These are phyloP conservation scores for Colletotrichum horii DNA, from an alignment of 2,329 filamentous ascomycete species.

Conservation along the genomic window DNA sequence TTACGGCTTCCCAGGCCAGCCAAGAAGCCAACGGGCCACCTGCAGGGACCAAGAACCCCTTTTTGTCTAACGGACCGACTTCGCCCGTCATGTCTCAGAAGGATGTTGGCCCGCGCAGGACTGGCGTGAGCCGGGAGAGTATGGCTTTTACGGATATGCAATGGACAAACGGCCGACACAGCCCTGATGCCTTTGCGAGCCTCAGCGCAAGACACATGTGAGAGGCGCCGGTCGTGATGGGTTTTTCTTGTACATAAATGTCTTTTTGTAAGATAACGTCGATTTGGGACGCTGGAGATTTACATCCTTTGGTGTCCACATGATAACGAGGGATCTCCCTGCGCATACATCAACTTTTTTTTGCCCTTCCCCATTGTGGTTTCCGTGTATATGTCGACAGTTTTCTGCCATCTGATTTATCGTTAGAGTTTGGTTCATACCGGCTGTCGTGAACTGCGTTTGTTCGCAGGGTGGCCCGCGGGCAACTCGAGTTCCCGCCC, in stretches of 20 bases:
- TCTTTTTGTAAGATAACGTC: slow-evolving; percentile 5
- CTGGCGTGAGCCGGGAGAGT: slow-evolving; percentile 72
- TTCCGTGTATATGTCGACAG: not conserved
- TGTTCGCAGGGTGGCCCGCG: not conserved
- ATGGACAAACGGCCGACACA: slow-evolving; percentile 74
- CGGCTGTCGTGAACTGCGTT: not conserved
- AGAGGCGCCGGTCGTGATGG: not conserved
- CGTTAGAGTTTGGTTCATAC: not conserved
- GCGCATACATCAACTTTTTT: not conserved
- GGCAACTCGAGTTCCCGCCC: not conserved
- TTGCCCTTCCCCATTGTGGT: not conserved
- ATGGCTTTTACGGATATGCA: slow-evolving; percentile 69
- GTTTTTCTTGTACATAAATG: slow-evolving; percentile 10
- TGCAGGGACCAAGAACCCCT: slow-evolving; percentile 62
- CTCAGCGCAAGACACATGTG: slow-evolving; percentile 65
- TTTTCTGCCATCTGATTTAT: not conserved
- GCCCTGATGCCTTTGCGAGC: slow-evolving; percentile 80
- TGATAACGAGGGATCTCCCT: not conserved
- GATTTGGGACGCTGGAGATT: not conserved
- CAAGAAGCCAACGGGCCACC: slow-evolving; percentile 24
- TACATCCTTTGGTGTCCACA: not conserved
- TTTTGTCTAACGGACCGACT: slow-evolving; percentile 42
- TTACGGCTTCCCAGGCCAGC: slow-evolving; percentile 18
- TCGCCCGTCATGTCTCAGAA: slow-evolving; percentile 20
- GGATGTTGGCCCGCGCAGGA: slow-evolving; percentile 24